Evolutionary conservation across 2,329 filamentous ascomycete genomes (phyloP).

Genomic region (Trichoderma sp.): DNA sequence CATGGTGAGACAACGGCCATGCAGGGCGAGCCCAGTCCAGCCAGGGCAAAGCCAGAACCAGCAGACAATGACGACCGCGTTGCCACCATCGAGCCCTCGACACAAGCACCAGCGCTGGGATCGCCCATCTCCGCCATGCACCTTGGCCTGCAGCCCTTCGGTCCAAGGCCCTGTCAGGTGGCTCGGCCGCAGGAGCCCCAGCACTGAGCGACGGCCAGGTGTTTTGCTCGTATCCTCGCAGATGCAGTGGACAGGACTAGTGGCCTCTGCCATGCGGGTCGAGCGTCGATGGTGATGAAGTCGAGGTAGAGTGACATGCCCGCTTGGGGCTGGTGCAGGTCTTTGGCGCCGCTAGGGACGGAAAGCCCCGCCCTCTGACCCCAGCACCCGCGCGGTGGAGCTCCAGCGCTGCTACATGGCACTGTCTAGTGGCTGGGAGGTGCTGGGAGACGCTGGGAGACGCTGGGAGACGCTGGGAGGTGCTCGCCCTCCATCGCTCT

Average conservation of each 20-base stretch:
- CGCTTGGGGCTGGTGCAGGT: constrained; percentile 8
- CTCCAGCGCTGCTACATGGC: not conserved
- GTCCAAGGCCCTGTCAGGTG: constrained; percentile 13
- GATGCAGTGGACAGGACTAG: not conserved
- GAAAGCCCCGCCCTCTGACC: constrained; percentile 15
- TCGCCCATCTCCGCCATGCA: constrained; percentile 12
- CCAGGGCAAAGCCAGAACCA: not conserved
- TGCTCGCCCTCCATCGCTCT: not conserved
- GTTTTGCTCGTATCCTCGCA: constrained; percentile 10
- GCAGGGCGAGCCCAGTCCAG: not conserved
- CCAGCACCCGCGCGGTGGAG: constrained; percentile 12
- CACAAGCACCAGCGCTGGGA: not conserved
- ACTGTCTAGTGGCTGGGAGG: not conserved
- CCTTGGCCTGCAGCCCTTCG: constrained; percentile 11
- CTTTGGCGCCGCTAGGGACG: constrained; percentile 19
- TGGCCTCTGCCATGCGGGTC: not conserved
- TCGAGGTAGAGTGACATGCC: constrained; percentile 22
- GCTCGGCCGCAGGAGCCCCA: constrained; percentile 17
- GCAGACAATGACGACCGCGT: not conserved
- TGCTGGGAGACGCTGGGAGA: too few species aligned
- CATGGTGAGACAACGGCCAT: not conserved
- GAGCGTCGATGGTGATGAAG: constrained; percentile 18
- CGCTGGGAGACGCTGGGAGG: too few species aligned
- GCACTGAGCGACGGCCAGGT: constrained; percentile 13
- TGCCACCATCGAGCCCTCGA: not conserved